These are phyloP conservation scores for Apophysomyces elegans DNA, from an alignment of 371 early-diverging fungal species.

Conservation along the genomic window DNA sequence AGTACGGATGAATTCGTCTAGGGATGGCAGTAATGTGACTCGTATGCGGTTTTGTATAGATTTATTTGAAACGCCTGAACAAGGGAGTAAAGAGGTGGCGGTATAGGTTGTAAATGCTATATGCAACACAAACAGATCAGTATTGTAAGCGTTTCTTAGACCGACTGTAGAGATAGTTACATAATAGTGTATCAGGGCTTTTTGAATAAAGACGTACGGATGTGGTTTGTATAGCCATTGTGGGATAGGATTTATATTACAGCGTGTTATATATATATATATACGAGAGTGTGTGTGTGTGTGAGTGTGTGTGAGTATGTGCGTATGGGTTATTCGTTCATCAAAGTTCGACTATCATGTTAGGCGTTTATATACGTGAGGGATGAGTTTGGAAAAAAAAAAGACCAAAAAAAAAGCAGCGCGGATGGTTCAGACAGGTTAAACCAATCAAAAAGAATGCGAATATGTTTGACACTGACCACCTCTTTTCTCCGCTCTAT, in stretches of 20 bases:
- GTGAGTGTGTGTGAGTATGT: too few species aligned
- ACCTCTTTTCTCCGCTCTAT: not conserved
- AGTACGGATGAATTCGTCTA: constrained; percentile 14
- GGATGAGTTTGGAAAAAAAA: not conserved
- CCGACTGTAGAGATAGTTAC: constrained; percentile 26
- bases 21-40: constrained; percentile 10
- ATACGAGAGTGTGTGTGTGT: not conserved
- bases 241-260: not conserved
- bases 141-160: not conserved
- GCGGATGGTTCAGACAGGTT: not conserved
- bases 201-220: constrained; percentile 40
- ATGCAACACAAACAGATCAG: constrained; percentile 4
- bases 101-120: constrained; percentile 50
- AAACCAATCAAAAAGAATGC: constrained; percentile 3
- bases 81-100: constrained; percentile 50
- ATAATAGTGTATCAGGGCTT: constrained; percentile 51
- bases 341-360: too few species aligned
- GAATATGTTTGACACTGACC: not conserved
- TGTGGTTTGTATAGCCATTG: constrained; percentile 22
- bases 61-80: constrained; percentile 20
- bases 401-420: not conserved
- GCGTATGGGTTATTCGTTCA: too few species aligned
- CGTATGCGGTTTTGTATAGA: constrained; percentile 8
- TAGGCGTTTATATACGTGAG: not conserved
- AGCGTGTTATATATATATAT: not conserved